A percentile compares a stretch with the other conserved stretches of the same genome.
phyloP scores from a whole-genome alignment of 2,329 filamentous ascomycete genomes.

The Beauveria australis region DNA sequence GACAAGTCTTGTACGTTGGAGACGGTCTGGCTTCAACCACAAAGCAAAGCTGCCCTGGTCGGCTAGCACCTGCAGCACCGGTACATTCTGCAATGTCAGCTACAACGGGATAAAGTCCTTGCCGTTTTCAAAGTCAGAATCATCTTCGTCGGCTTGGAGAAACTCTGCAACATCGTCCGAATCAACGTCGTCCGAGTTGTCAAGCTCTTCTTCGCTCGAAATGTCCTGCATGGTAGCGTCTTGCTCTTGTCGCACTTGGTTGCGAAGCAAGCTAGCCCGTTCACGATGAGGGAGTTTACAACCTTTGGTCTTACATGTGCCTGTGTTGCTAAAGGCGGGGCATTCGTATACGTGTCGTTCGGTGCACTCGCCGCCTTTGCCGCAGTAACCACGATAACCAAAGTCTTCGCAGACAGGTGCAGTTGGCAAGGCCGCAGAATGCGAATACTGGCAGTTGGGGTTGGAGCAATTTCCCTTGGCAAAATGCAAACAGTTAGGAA shows the following conservation, averaged over 20 bases:
- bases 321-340: slow-evolving; percentile 88
- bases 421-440: slow-evolving; percentile 67
- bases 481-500: slow-evolving; percentile 83
- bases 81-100: slow-evolving; percentile 12
- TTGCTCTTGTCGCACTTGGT: slow-evolving; percentile 48
- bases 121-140: slow-evolving; percentile 47
- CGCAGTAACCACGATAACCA: slow-evolving; percentile 81
- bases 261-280: slow-evolving; percentile 71
- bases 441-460: slow-evolving; percentile 75
- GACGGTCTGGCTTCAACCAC: neutral
- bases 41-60: neutral
- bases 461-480: slow-evolving; percentile 86
- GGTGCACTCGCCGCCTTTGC: slow-evolving; percentile 66
- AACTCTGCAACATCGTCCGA: slow-evolving; percentile 67
- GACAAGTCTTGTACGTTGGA: neutral
- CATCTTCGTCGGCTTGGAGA: slow-evolving; percentile 46
- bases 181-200: slow-evolving; percentile 70
- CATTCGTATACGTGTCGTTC: slow-evolving; percentile 89
- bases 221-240: slow-evolving; percentile 57
- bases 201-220: slow-evolving; percentile 68
- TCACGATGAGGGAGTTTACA: slow-evolving; percentile 85
- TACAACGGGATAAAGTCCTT: slow-evolving; percentile 49
- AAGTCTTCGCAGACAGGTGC: slow-evolving; percentile 79
- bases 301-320: slow-evolving; percentile 68
- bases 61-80: neutral